Conservation (phyloP, 805 yeast genomes). For the Kuraishia cidri region DNA sequence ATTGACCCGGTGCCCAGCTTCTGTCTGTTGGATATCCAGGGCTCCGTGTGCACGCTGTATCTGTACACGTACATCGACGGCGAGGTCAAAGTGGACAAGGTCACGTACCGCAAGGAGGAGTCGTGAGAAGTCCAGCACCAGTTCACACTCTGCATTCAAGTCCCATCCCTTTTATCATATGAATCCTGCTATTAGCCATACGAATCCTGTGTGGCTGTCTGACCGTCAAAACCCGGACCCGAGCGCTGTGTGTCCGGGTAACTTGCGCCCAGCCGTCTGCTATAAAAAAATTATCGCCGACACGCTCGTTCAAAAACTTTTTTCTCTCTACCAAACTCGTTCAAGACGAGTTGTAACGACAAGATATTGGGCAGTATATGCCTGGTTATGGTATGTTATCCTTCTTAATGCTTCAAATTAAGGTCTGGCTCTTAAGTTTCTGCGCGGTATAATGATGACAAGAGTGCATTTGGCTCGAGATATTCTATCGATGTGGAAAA, state of each 20-base stretch:
- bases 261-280: not conserved
- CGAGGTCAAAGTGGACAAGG: slow-evolving; percentile 88
- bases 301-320: too few relatives aligned
- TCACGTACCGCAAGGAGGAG: slow-evolving; percentile 49
- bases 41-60: slow-evolving; percentile 67
- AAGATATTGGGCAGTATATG: too few relatives aligned
- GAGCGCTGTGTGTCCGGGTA: not conserved
- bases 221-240: not conserved
- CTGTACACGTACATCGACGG: slow-evolving; percentile 75
- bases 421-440: too few relatives aligned
- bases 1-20: slow-evolving; percentile 66
- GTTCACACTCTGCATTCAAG: too few relatives aligned
- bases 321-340: too few relatives aligned
- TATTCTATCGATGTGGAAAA: slow-evolving; percentile 94
- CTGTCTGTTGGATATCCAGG: slow-evolving; percentile 82
- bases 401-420: too few relatives aligned
- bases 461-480: slow-evolving; percentile 99
- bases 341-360: too few relatives aligned
- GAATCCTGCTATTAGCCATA: not conserved
- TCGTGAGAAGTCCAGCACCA: too few relatives aligned
- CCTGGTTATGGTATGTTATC: too few relatives aligned
- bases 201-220: too few relatives aligned
- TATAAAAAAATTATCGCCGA: too few relatives aligned
- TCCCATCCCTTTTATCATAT: not conserved
- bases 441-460: slow-evolving; percentile 58